Conservation (phyloP, 2,329 filamentous ascomycete species). For the Rosellinia necatrix region DNA sequence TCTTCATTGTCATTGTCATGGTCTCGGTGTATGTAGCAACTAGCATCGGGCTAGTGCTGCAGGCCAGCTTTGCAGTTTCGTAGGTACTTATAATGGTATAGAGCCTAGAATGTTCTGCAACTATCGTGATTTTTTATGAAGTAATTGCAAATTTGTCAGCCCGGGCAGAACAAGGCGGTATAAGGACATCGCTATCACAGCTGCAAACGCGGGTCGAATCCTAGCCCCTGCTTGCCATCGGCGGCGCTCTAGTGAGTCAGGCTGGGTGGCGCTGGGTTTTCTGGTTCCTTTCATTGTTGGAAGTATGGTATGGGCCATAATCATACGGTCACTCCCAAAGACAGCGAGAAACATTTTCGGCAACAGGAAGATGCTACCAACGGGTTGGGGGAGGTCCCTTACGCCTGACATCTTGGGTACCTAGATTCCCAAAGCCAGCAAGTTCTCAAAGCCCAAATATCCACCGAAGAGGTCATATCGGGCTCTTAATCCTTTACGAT, state of each 20-base stretch:
- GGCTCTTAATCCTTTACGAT: too few relatives aligned
- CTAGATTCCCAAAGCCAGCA: too few relatives aligned
- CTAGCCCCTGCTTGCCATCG: conserved; percentile 27
- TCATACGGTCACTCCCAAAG: conserved; percentile 36
- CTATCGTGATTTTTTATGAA: conserved; percentile 24
- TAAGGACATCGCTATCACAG: conserved; percentile 19
- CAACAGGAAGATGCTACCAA: too few relatives aligned
- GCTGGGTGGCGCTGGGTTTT: conserved; percentile 29
- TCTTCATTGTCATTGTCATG: conserved; percentile 44
- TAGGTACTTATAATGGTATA: conserved; percentile 26
- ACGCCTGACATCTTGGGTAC: too few relatives aligned
- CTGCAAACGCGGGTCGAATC: conserved; percentile 4
- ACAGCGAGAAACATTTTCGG: conserved; percentile 42
- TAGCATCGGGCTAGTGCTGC: conserved; percentile 33
- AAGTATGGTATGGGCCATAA: conserved; percentile 1
- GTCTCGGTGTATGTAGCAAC: conserved; percentile 44
- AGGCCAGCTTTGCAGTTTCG: conserved; percentile 17
- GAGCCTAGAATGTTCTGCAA: conserved; percentile 23
- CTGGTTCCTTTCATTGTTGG: conserved; percentile 27
- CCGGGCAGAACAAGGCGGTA: conserved; percentile 28
- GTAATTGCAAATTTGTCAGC: conserved; percentile 30
- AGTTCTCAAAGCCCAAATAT: too few relatives aligned
- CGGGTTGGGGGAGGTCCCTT: too few relatives aligned
- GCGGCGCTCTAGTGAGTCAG: conserved; percentile 18
- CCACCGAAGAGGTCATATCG: too few relatives aligned